These are phyloP conservation scores for Cucurbita maxima DNA, from an alignment of 306 rosid species.

Conservation along the genomic window DNA sequence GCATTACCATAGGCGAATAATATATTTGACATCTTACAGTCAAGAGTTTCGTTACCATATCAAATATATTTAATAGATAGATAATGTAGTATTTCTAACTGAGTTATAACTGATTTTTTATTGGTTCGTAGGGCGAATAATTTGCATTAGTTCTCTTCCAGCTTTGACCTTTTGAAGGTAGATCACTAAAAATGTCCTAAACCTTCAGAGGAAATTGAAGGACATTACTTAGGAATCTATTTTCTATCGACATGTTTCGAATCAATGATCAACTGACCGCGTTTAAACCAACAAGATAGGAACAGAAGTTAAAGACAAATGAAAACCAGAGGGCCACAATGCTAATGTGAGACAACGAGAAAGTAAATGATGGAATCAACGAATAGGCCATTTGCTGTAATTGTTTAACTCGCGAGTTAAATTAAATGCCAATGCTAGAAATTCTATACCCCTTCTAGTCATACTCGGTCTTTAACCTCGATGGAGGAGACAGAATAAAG, in stretches of 20 bases:
- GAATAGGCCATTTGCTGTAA: neutral
- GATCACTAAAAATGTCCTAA: neutral
- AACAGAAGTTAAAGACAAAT: neutral
- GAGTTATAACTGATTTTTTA: too few relatives aligned
- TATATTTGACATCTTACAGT: too few relatives aligned
- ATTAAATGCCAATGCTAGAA: neutral
- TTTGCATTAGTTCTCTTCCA: neutral
- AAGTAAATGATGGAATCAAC: neutral
- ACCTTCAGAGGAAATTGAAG: neutral
- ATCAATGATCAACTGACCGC: neutral
- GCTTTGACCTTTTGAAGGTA: neutral
- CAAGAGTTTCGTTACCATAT: too few relatives aligned
- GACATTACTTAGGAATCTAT: neutral
- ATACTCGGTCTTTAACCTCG: neutral
- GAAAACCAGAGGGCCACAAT: neutral
- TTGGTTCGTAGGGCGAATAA: too few relatives aligned
- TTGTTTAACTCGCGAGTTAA: neutral
- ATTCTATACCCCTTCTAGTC: neutral
- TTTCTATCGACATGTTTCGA: neutral
- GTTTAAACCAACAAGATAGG: neutral
- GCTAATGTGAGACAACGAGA: too few relatives aligned
- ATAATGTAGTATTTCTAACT: too few relatives aligned
- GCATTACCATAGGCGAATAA: neutral
- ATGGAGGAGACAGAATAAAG: neutral
- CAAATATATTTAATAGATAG: too few relatives aligned